Evolutionary conservation across 1,284 basidiomycete species (phyloP), one percentile per base, ranked within the genome.

Genomic region (Testicularia cyperi): DNA sequence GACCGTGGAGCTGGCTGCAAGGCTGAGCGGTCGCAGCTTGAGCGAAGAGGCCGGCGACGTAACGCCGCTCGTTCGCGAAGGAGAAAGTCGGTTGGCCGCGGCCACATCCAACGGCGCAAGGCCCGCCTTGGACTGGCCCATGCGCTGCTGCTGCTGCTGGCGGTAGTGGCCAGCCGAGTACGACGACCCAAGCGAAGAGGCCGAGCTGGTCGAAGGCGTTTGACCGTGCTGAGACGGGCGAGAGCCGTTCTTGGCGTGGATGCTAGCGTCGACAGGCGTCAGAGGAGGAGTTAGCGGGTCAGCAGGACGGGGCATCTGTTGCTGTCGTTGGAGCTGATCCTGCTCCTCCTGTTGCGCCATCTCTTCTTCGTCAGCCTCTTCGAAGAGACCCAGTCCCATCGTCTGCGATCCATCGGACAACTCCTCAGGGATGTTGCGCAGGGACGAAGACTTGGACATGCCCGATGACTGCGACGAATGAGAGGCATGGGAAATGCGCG

Each of bases 341-440:
- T 33, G 30, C 20, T 42, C 34, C 32, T 53, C 41, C 12, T 51
- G 44, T 4, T 52, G 40, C n/a, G 15, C 9, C 8, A 19, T 34
- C 35, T 38, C 47, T 12, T 31, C 28, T 16, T 48, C 56, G 25
- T 58, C 55, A 20, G 47, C 56, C 33, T 37, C 46, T 41, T 60
- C 57, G 26, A 54, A 61, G 34, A 61, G 28, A 1, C 57, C 57
- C 9, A 61, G 37, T 3, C 57, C 57, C 44, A 61, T 53, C 9
- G 51, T 61, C 32, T 42, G 40, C 15, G 39, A 30, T 22, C 56
- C 44, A 5, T 45, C 49, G 12, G 41, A 38, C 13, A 49, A 19
- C 37, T 54, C 51, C 21, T 61, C 57, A 4, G 57, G 57, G 13
- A 61, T 61, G 24, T 61, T 54, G 36, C 46, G 44, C 12, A 61